Percentiles rank a stretch among this genome's conserved stretches.
phyloP scores from a whole-genome alignment of 2,329 filamentous ascomycete species.

The Aspergillus spinulosporus region DNA sequence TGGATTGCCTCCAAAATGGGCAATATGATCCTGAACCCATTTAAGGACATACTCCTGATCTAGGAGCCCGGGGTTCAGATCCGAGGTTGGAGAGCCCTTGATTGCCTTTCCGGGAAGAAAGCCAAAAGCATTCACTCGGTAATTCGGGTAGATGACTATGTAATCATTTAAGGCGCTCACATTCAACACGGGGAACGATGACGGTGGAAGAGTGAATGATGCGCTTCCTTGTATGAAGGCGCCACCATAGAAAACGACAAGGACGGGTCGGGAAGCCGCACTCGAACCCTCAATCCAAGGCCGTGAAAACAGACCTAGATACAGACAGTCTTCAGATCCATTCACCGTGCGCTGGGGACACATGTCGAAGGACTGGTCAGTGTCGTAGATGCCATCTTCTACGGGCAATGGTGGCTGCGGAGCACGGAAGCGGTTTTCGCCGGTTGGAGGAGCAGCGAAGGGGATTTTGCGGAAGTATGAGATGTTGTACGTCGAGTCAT shows the following conservation, averaged over 20 bases:
- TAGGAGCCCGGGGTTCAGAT: conserved; percentile 55
- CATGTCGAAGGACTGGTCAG: conserved; percentile 57
- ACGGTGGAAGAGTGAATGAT: conserved; percentile 56
- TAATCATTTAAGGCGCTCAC: conserved; percentile 54
- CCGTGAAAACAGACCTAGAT: conserved; percentile 60
- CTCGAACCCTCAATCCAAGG: conserved; percentile 50
- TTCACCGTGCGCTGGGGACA: conserved; percentile 60
- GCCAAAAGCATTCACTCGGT: conserved; percentile 59
- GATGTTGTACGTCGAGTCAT: conserved; percentile 55
- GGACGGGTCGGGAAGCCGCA: conserved; percentile 53
- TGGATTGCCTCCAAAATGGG: conserved; percentile 56
- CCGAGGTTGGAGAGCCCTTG: conserved; percentile 44
- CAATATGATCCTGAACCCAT: conserved; percentile 57
- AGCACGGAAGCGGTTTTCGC: conserved; percentile 60
- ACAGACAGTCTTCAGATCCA: conserved; percentile 62
- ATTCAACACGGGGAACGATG: conserved; percentile 60
- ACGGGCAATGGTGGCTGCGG: conserved; percentile 58
- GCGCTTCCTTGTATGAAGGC: conserved; percentile 62
- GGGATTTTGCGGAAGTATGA: conserved; percentile 63
- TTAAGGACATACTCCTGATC: conserved; percentile 55
- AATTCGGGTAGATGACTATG: conserved; percentile 55
- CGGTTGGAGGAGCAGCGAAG: conserved; percentile 60
- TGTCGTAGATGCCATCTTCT: conserved; percentile 55
- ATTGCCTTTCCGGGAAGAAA: conserved; percentile 55
- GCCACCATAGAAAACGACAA: conserved; percentile 63